A percentile compares a stretch with the other conserved stretches of the same genome.
Evolutionary conservation across 1,284 basidiomycete species (phyloP).

Genomic region (Ceratobasidium sp.): DNA sequence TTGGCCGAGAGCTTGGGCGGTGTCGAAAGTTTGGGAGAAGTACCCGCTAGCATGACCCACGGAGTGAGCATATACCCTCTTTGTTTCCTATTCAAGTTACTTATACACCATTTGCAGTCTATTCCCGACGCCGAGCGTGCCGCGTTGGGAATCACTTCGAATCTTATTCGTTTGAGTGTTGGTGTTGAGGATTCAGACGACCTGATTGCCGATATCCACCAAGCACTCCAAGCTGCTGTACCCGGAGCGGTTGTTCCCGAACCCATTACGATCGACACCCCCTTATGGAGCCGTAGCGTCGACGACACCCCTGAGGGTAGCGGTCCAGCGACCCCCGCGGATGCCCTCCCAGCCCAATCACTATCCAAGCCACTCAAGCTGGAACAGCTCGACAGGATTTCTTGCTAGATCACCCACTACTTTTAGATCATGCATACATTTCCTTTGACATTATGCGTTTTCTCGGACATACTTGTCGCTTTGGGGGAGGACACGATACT

Average conservation of each 20-base stretch:
- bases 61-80: slow-evolving; percentile 50
- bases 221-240: slow-evolving; percentile 64
- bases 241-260: slow-evolving; percentile 1
- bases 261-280: slow-evolving; percentile 45
- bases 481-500: not conserved
- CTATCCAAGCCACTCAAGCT: slow-evolving; percentile 10
- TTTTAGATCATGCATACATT: not conserved
- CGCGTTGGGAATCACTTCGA: slow-evolving; percentile 77
- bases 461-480: slow-evolving; percentile 4
- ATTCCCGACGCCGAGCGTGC: slow-evolving; percentile 74
- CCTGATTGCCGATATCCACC: slow-evolving; percentile 73
- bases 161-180: slow-evolving; percentile 81
- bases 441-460: not conserved
- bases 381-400: not conserved
- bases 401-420: slow-evolving; percentile 1
- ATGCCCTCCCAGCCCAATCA: slow-evolving; percentile 17
- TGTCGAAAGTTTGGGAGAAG: slow-evolving; percentile 87
- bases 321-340: slow-evolving; percentile 21
- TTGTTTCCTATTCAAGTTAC: not conserved
- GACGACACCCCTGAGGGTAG: slow-evolving; percentile 35
- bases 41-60: slow-evolving; percentile 86
- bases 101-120: slow-evolving; percentile 47
- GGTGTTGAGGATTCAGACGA: slow-evolving; percentile 90
- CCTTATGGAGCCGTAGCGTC: slow-evolving; percentile 44
- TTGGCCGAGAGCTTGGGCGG: slow-evolving; percentile 91